A percentile compares a stretch with the other conserved stretches of the same genome.
These are phyloP conservation scores for Trebouxia gelatinosa DNA, from an alignment of 163 green algal species.

Conservation along the genomic window DNA sequence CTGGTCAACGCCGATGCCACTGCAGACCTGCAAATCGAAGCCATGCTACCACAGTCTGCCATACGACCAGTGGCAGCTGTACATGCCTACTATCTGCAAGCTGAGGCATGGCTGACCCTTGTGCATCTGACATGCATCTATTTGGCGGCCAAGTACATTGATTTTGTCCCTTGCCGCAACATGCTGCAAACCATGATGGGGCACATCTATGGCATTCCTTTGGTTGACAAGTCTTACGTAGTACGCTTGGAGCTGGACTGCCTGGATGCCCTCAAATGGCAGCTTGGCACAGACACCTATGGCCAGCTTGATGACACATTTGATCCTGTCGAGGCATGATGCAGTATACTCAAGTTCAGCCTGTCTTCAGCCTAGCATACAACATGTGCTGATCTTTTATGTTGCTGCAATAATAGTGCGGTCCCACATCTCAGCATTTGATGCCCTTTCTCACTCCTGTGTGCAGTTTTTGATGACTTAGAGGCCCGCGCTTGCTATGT, in stretches of 20 bases:
- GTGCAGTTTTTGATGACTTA: too few relatives aligned
- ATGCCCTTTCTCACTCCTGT: too few relatives aligned
- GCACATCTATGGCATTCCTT: constrained; percentile 20
- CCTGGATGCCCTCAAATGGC: constrained; percentile 31
- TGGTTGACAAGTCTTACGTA: not conserved
- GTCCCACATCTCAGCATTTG: too few relatives aligned
- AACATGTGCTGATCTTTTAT: too few relatives aligned
- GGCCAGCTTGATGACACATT: too few relatives aligned
- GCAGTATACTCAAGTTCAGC: too few relatives aligned
- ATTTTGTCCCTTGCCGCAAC: constrained; percentile 35
- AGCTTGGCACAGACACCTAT: too few relatives aligned
- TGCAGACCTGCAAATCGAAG: constrained; percentile 1
- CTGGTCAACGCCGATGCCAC: too few relatives aligned
- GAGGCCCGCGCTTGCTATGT: too few relatives aligned
- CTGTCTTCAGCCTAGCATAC: too few relatives aligned
- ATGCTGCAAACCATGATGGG: constrained; percentile 40
- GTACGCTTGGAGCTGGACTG: constrained; percentile 33
- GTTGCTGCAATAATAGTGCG: too few relatives aligned
- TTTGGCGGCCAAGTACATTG: constrained; percentile 37
- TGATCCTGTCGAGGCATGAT: too few relatives aligned
- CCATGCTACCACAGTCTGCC: not conserved
- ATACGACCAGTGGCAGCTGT: not conserved
- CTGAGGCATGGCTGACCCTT: constrained; percentile 30
- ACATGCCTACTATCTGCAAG: constrained; percentile 1
- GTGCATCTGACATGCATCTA: constrained; percentile 45